These are phyloP conservation scores for Ustilago trichophora DNA, from an alignment of 1,284 basidiomycete genomes.

Conservation along the genomic window DNA sequence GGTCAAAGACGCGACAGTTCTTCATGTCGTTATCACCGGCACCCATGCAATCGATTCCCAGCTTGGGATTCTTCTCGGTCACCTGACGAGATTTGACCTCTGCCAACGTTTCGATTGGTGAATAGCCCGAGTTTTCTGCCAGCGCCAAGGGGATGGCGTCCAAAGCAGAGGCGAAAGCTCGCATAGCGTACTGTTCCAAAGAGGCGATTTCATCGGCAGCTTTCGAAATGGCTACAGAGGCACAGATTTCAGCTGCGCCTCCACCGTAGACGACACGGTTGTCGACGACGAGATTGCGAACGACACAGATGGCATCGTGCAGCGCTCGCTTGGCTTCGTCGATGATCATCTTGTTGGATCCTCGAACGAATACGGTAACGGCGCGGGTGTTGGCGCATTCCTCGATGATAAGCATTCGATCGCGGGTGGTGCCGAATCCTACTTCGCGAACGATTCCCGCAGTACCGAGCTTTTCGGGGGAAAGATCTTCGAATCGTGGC, in stretches of 20 bases:
- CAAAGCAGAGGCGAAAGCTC: conserved; percentile 91
- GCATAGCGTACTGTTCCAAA: conserved; percentile 99
- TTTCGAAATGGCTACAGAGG: conserved; percentile 88
- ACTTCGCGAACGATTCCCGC: conserved; percentile 93
- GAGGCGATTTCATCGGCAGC: conserved; percentile 94
- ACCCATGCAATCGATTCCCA: conserved; percentile 93
- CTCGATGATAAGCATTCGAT: conserved; percentile 99
- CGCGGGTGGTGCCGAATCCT: conserved; percentile 93
- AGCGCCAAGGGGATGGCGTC: conserved; percentile 92
- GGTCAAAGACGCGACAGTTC: conserved; percentile 95
- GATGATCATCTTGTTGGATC: conserved; percentile 96
- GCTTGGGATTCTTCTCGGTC: conserved; percentile 80
- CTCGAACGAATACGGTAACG: conserved; percentile 95
- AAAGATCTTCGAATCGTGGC: conserved; percentile 94
- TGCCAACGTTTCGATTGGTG: conserved; percentile 94
- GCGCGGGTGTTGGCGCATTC: conserved; percentile 96
- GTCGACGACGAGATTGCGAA: conserved; percentile 92
- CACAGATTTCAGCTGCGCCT: conserved; percentile 96
- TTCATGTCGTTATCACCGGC: conserved; percentile 85
- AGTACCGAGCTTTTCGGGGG: conserved; percentile 86
- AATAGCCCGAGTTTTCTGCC: conserved; percentile 95
- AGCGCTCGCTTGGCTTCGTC: conserved; percentile 97
- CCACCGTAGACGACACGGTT: conserved; percentile 98
- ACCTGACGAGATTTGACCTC: conserved; percentile 94
- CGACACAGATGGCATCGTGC: conserved; percentile 96